These are phyloP conservation scores for Chlorella vulgaris DNA, from an alignment of 139 green algal species.

Conservation along the genomic window DNA sequence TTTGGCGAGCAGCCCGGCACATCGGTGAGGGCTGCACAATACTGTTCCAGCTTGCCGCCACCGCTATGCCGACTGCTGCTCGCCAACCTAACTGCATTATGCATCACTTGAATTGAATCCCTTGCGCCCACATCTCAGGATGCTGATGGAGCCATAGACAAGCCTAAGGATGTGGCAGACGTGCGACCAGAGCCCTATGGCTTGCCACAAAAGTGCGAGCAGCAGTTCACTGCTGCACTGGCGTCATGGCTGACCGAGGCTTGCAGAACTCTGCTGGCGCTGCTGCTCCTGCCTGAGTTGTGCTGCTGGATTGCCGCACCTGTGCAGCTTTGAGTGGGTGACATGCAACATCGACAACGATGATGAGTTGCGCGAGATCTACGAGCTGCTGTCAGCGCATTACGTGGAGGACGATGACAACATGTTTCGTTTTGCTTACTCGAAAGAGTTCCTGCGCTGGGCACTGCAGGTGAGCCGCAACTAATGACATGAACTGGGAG, in stretches of 20 bases:
- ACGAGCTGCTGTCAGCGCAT: constrained; percentile 90
- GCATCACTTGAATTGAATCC: too few relatives aligned
- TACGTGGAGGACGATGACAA: constrained; percentile 96
- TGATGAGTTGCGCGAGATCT: constrained; percentile 75
- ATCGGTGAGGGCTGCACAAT: neutral
- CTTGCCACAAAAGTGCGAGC: constrained; percentile 72
- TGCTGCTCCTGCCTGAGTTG: neutral
- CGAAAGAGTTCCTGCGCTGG: constrained; percentile 87
- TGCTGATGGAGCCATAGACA: constrained; percentile 86
- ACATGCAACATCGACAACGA: constrained; percentile 83
- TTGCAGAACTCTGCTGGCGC: neutral
- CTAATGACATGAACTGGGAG: too few relatives aligned
- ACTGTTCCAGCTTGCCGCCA: neutral
- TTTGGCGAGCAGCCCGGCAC: constrained; percentile 65
- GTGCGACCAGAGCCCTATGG: constrained; percentile 84
- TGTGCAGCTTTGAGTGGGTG: constrained; percentile 88
- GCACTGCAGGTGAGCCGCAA: constrained; percentile 68
- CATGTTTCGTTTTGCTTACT: constrained; percentile 97
- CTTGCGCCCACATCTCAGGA: too few relatives aligned
- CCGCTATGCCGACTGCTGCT: neutral
- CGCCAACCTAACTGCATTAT: neutral
- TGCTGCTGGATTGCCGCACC: neutral
- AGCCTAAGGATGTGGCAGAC: constrained; percentile 73
- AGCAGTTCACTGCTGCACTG: too few relatives aligned
- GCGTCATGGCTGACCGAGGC: too few relatives aligned